Base-by-base conservation (phyloP, 2,329 filamentous ascomycete genomes). In the Pseudogymnoascus sp. region DNA sequence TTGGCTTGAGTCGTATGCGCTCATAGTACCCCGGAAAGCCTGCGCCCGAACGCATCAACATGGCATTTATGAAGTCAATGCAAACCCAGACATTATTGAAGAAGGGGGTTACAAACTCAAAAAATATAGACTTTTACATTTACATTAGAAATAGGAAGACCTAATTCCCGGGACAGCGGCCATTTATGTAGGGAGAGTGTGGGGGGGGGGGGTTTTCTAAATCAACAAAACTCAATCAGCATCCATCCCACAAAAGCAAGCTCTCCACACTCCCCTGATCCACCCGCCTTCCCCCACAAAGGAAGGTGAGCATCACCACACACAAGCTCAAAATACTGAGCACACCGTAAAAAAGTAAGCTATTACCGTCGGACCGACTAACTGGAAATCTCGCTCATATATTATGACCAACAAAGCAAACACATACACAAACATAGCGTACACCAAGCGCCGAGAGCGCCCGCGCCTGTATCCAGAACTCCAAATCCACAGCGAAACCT, bases 351-450 rank as follows among this genome's bases (percentile, higher is more conserved):
- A 53, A 31, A 31, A 6, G 47, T 31, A 12, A 53, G 25, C 25
- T 3, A 53, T 53, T 53, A 53, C 25, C 10, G 47, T 53, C 47
- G 47, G 47, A 18, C 25, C 47, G 8, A 53, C 25, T 33, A 33
- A 31, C 12, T 53, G 25, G 47, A 53, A 53, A 53, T 53, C 47
- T 53, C 47, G 47, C 47, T 53, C 25, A 53, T 53, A 53, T n/a
- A 53, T 33, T 28, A 53, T 53, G 25, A 53, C 47, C 25, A 53
- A 18, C n/a, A 31, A 33, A 31, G 18, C n/a, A 31, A 33, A 18
- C 25, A 53, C n/a, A 11, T 53, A 28, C 8, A 33, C 47, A 53
- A 31, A 33, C 4, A 53, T 18, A 53, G n/a, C 25, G 4, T 53
- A 31, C 47, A 16, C 25, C 47, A 31, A 53, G 47, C 47, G 25